A percentile compares a stretch with the other conserved stretches of the same genome.
Evolutionary conservation across 1,139 yeast species (phyloP).

Genomic region (Nematodospora anomalae): DNA sequence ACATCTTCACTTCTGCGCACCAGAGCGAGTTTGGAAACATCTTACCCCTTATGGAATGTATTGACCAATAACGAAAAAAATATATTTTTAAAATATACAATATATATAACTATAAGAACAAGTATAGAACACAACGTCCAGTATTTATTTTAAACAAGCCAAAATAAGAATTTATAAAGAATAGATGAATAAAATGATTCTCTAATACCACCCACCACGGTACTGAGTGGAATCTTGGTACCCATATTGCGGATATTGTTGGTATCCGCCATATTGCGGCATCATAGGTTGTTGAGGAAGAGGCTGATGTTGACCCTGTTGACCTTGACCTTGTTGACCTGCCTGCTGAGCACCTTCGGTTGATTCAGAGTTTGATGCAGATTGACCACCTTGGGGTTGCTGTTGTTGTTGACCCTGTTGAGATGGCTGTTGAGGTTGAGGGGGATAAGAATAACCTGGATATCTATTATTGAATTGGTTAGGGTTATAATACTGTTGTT

Average conservation of each 20-base stretch:
- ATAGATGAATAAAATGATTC: too few relatives aligned
- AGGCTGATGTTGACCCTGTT: conserved; percentile 27
- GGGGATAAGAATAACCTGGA: conserved; percentile 41
- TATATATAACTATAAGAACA: neutral
- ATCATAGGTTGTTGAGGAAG: conserved; percentile 39
- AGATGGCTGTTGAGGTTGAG: conserved; percentile 20
- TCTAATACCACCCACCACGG: conserved; percentile 38
- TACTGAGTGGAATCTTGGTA: conserved; percentile 47
- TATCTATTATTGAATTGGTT: conserved; percentile 39
- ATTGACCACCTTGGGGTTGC: conserved; percentile 14
- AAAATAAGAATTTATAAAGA: too few relatives aligned
- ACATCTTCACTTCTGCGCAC: too few relatives aligned
- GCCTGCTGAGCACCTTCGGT: conserved; percentile 13
- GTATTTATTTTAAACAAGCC: neutral
- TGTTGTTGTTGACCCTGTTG: conserved; percentile 20
- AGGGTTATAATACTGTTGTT: conserved; percentile 34
- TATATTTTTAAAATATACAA: neutral
- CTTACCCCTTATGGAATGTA: too few relatives aligned
- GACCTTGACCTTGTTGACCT: conserved; percentile 22
- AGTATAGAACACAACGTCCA: neutral
- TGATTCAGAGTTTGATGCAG: conserved; percentile 1
- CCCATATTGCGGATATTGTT: conserved; percentile 53
- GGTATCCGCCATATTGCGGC: conserved; percentile 49
- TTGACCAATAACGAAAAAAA: neutral
- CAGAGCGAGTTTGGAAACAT: too few relatives aligned